Evolutionary conservation across 2,329 filamentous ascomycete species (phyloP), one percentile per base, ranked within the genome.

Genomic region (Tolypocladium album): DNA sequence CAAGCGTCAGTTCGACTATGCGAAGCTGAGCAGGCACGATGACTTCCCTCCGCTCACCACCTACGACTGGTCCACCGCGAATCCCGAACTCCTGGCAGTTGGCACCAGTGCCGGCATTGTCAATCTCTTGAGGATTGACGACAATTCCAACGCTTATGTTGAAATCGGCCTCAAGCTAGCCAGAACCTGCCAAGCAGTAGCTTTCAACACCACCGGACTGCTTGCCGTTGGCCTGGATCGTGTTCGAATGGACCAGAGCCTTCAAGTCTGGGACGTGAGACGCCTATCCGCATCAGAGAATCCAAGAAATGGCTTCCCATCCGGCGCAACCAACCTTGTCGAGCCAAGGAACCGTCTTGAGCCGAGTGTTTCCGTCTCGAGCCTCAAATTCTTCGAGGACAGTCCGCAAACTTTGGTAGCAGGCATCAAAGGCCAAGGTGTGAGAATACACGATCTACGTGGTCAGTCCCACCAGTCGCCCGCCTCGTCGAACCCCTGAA

Each of bases 241-340:
- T 66, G 89, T 92, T 31, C 83, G 90, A 39, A 92, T 90, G 72
- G 90, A 94, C 69, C 84, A 88, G 63, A 92, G 88, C 66, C 79
- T 95, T 56, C 90, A 93, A 67, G 87, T 94, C 38, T 94, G 89
- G 83, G 89, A 95, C 71, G 80, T 92, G 59, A 87, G 83, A 65
- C 83, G 84, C 45, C 78, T 85, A 56, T 81, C 78, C 24, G 78
- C 72, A 52, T 75, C 80, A 71, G 79, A 79, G 65, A 69, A 76
- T 40, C 74, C 70, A 20, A 71, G 72, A 24, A 74, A 73, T 39
- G 84, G 84, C 31, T 85, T 84, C 39, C 77, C 80, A 2, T 65
- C 74, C 2, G 76, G 79, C 56, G 71, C 76, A 45, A 71, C 81
- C 71, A 66, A 78, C 68, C 72, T 83, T 69, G 72, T 81, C 68